Evolutionary conservation across 257 asterid genomes (phyloP), one percentile per base, ranked within the genome.

Genomic region (Eustoma russellianum): DNA sequence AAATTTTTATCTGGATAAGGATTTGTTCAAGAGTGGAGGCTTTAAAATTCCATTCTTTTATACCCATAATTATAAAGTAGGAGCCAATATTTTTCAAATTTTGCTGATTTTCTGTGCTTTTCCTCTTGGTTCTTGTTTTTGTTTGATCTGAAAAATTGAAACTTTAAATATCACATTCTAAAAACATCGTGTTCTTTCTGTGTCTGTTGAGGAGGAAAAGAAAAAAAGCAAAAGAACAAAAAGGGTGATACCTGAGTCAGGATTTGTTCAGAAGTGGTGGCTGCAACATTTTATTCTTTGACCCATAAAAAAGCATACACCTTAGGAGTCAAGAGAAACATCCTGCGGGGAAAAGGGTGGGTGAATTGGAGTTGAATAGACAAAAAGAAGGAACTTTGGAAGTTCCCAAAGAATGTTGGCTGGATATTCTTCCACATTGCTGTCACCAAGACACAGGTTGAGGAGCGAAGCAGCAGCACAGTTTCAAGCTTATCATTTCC

Each of bases 381-480:
- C 61, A 63, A n/a, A n/a, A n/a, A n/a, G 64, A 58, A 53, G 49
- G 52, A 67, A 66, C 65, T 15, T 62, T 69, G 81, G 85, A 69
- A 63, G 83, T 64, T 60, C 52, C 48, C 76, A 71, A 92, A 88
- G 82, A 76, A 86, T 92, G 98, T 92, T 88, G 98, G 98, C 94
- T 53, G 97, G 95, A 65, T 89, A 86, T 75, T 77, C 96, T 60
- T 88, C 97, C 45, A 70, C 96, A 80, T 75, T 91, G 79, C 55
- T 86, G 72, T 91, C 98, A 10, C 95, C 96, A 17, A 77, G 89
- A 82, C 95, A 90, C 69, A 82, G 95, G 79, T 83, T 90, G 69
- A 82, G 93, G 73, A 78, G 93, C 63, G 97, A 86, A 74, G 71
- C 82, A 61, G 56, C 95, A 11, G 65, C 86, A 59, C 86, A 85